Base-by-base conservation (phyloP, 2,329 filamentous ascomycete genomes). In the Juglanconis juglandina region DNA sequence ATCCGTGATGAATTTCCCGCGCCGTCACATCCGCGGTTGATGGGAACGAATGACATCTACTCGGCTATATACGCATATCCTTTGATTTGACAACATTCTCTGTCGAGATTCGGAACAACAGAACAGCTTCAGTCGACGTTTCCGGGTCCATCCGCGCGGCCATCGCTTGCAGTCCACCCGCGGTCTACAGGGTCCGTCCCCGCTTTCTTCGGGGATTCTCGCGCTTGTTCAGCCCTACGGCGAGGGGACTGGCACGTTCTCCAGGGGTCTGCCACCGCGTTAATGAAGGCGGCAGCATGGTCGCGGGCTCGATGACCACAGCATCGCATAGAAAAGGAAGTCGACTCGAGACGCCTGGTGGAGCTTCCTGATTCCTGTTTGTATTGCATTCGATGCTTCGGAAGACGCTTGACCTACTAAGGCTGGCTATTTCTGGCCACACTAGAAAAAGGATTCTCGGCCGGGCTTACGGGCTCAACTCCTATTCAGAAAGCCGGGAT, bases 401-500 rank as follows among this genome's bases (percentile, higher is more conserved):
- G 35, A 13, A 4, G 48, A 50, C 30, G 49, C 34, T 52, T 34
- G 49, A 17, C 24, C 14, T 17, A 30, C 7, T 4, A n/a, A 24
- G 41, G 14, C 42, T n/a, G 41, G 33, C 53, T 55, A 55, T 55
- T 55, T 55, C 30, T 37, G 41, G 41, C 4, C 13, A 33, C 13
- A 39, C 52, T 42, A 47, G 32, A 4, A 24, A 11, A 24, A 48
- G 53, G 44, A 56, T 48, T n/a, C 14, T 34, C 8, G 42, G 44
- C 34, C 34, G 47, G 34, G 48, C 55, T 58, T 47, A 52, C 54
- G 35, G 47, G 13, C 24, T 17, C 7, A 41, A n/a, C 32, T 54
- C 34, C 34, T 53, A 17, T 78, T 74, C 3, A 79, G 65, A 1
- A 72, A 69, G 0, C 79, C 79, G 0, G 72, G 69, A 58, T 81